Evolutionary conservation across 805 yeast genomes (phyloP).

Genomic region (Candida ficus): DNA sequence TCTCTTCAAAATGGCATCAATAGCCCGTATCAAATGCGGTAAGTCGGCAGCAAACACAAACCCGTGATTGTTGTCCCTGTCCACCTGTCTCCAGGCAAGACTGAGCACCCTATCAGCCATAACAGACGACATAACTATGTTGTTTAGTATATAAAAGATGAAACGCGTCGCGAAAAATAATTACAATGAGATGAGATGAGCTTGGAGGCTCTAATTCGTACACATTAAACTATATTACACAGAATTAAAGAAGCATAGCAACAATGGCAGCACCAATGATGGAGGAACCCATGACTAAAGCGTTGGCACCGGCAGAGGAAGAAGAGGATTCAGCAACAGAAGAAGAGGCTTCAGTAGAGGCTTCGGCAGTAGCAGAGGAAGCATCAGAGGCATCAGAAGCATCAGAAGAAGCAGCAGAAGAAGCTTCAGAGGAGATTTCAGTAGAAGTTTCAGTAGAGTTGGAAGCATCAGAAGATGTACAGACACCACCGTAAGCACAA

Average conservation of each 20-base stretch:
- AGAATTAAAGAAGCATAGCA: neutral
- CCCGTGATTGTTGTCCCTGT: slow-evolving; percentile 11
- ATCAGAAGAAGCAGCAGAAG: neutral
- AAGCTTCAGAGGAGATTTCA: no score
- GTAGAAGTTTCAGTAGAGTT: no score
- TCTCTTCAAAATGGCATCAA: slow-evolving; percentile 17
- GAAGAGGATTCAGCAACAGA: no score
- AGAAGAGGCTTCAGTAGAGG: neutral
- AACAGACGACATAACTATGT: neutral
- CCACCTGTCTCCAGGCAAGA: slow-evolving; percentile 23
- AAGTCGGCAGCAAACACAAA: slow-evolving; percentile 19
- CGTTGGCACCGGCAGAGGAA: no score
- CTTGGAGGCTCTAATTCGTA: neutral
- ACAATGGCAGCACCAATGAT: neutral
- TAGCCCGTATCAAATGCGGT: slow-evolving; percentile 17
- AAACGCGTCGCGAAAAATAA: neutral
- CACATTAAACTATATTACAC: neutral
- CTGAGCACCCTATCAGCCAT: slow-evolving; percentile 8
- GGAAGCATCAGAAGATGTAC: no score
- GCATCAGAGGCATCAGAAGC: slow-evolving; percentile 1
- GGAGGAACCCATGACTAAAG: neutral
- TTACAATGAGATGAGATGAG: neutral
- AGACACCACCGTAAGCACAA: no score
- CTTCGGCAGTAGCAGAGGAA: neutral
- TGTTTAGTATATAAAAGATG: no score